A percentile compares a stretch with the other conserved stretches of the same genome.
These are phyloP conservation scores for Pterula multifida DNA, from an alignment of 1,284 basidiomycete species.

Conservation along the genomic window DNA sequence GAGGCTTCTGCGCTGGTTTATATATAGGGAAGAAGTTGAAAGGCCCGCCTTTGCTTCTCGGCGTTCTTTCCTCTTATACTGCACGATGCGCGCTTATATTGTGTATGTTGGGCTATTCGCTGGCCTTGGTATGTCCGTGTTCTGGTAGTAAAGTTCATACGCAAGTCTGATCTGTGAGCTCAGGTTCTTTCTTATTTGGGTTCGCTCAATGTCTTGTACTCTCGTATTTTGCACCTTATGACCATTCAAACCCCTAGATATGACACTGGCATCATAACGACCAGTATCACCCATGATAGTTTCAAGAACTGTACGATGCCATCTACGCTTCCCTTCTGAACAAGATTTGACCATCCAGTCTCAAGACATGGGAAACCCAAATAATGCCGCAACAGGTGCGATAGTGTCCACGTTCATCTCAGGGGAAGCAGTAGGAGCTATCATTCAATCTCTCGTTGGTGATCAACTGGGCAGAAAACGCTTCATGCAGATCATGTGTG, in stretches of 20 bases:
- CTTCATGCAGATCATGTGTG: constrained; percentile 12
- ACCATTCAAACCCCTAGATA: constrained; percentile 2
- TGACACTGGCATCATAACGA: constrained; percentile 13
- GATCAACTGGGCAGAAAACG: constrained; percentile 11
- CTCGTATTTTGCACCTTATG: not conserved
- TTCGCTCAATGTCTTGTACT: not conserved
- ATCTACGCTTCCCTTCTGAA: not conserved
- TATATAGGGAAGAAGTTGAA: too few relatives aligned
- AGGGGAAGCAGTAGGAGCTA: constrained; percentile 12
- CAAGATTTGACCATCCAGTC: not conserved
- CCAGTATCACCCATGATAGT: constrained; percentile 12
- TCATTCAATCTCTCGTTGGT: constrained; percentile 9
- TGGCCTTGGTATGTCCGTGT: constrained; percentile 3
- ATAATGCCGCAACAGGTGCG: constrained; percentile 9
- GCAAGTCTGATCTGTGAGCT: too few relatives aligned
- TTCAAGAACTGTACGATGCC: constrained; percentile 11
- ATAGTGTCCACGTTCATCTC: constrained; percentile 12
- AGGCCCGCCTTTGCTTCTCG: too few relatives aligned
- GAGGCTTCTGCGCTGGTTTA: not conserved
- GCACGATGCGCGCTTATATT: constrained; percentile 4
- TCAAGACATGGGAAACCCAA: constrained; percentile 12
- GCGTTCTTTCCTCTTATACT: not conserved
- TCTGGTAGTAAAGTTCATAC: not conserved
- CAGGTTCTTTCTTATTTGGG: constrained; percentile 11
- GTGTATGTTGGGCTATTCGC: constrained; percentile 7